Percentiles rank a stretch among this genome's conserved stretches.
Evolutionary conservation across 1,284 basidiomycete genomes (phyloP).

Genomic region (Cerioporus squamosus): DNA sequence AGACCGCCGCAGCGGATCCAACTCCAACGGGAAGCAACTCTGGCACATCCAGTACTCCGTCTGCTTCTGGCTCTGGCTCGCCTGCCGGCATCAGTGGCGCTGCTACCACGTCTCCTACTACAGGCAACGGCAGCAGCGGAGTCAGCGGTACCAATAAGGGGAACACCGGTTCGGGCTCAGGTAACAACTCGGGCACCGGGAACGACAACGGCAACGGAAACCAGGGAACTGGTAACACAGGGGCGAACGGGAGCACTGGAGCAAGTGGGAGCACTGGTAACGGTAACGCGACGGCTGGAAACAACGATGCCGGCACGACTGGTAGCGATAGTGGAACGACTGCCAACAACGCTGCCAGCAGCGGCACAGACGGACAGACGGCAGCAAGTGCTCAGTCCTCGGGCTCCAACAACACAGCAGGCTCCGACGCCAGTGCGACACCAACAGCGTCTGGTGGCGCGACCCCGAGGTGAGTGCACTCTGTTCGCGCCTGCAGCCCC

Average conservation of each 20-base stretch:
- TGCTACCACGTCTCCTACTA: not conserved
- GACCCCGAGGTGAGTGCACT: not conserved
- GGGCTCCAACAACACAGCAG: constrained; percentile 2
- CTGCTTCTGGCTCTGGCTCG: not conserved
- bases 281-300: not conserved
- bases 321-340: not conserved
- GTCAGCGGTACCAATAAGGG: not conserved
- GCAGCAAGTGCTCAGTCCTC: constrained; percentile 4
- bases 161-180: not conserved
- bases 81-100: not conserved
- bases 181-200: not conserved
- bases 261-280: not conserved
- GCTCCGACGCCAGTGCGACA: not conserved
- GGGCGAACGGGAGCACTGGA: not conserved
- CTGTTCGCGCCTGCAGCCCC: not conserved
- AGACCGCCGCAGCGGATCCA: not conserved
- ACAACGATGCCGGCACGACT: not conserved
- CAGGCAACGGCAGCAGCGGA: not conserved
- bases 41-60: not conserved
- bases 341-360: not conserved
- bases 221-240: not conserved
- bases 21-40: not conserved
- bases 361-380: not conserved
- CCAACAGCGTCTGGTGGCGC: not conserved
- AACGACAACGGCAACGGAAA: not conserved